Evolutionary conservation across 805 yeast species (phyloP).

Genomic region (Candida dajiaensis): DNA sequence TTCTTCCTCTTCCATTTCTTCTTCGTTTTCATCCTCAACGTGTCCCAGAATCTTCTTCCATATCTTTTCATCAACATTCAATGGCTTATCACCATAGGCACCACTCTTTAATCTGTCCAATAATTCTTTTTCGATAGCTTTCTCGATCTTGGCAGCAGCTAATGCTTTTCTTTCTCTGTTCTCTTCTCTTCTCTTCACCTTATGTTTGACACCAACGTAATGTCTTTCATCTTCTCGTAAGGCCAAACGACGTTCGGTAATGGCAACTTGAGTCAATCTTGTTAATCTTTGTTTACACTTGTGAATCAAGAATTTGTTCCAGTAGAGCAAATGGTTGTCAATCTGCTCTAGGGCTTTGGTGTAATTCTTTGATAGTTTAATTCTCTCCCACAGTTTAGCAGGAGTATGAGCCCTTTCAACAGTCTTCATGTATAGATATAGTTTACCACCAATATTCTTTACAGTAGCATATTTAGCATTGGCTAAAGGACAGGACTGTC

Average conservation of each 20-base stretch:
- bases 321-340: conserved; percentile 80
- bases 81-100: conserved; percentile 96
- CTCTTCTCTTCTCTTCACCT: conserved; percentile 91
- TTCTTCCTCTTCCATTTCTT: conserved; percentile 42
- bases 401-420: conserved; percentile 98
- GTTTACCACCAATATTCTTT: conserved; percentile 69
- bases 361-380: conserved; percentile 84
- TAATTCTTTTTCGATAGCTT: conserved; percentile 92
- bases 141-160: conserved; percentile 94
- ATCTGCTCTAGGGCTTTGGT: conserved; percentile 82
- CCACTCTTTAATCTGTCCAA: conserved; percentile 94
- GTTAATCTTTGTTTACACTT: conserved; percentile 96
- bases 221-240: conserved; percentile 88
- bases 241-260: conserved; percentile 90
- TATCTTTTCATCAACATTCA: conserved; percentile 91
- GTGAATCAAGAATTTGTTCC: conserved; percentile 89
- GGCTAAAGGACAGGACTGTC: conserved; percentile 95
- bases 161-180: conserved; percentile 95
- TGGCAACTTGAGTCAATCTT: conserved; percentile 89
- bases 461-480: conserved; percentile 89
- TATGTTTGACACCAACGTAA: conserved; percentile 86
- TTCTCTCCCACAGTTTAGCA: conserved; percentile 89
- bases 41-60: conserved; percentile 93
- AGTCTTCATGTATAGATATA: conserved; percentile 90
- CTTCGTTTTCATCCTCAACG: conserved; percentile 63